These are phyloP conservation scores for Trametes meyenii DNA, from an alignment of 768 basidiomycete genomes.

Conservation along the genomic window DNA sequence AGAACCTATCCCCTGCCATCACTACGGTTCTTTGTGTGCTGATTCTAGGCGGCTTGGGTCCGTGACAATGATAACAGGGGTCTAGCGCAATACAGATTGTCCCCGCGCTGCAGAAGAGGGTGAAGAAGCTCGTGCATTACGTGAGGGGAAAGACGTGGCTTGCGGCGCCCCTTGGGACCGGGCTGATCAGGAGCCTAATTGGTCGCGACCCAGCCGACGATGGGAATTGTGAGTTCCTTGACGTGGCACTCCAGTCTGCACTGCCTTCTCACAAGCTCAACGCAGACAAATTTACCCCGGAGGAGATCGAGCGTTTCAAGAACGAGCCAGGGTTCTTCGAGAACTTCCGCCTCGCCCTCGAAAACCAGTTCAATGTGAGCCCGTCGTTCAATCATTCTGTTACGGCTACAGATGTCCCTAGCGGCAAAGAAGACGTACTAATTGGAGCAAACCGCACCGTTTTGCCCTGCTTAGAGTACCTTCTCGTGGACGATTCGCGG, in stretches of 20 bases:
- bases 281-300: slow-evolving; percentile 36
- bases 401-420: not conserved
- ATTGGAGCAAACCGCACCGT: too few species aligned
- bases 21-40: too few species aligned
- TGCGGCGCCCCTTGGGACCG: slow-evolving; percentile 47
- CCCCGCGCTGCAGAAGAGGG: slow-evolving; percentile 55
- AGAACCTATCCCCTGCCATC: too few species aligned
- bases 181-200: slow-evolving; percentile 43
- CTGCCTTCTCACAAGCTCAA: too few species aligned
- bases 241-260: too few species aligned
- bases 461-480: slow-evolving; percentile 31
- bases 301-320: slow-evolving; percentile 52
- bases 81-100: slow-evolving; percentile 67
- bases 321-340: slow-evolving; percentile 49
- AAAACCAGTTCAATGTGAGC: slow-evolving; percentile 53
- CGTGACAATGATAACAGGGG: slow-evolving; percentile 40
- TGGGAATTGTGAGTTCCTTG: slow-evolving; percentile 44
- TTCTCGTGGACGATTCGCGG: slow-evolving; percentile 43
- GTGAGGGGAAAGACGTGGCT: slow-evolving; percentile 66
- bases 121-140: slow-evolving; percentile 53
- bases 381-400: not conserved
- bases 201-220: slow-evolving; percentile 36
- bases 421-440: too few species aligned
- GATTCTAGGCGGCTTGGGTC: too few species aligned
- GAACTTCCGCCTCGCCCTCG: slow-evolving; percentile 50